Evolutionary conservation across 2,329 filamentous ascomycete genomes (phyloP).

Genomic region (Colletotrichum limetticola): DNA sequence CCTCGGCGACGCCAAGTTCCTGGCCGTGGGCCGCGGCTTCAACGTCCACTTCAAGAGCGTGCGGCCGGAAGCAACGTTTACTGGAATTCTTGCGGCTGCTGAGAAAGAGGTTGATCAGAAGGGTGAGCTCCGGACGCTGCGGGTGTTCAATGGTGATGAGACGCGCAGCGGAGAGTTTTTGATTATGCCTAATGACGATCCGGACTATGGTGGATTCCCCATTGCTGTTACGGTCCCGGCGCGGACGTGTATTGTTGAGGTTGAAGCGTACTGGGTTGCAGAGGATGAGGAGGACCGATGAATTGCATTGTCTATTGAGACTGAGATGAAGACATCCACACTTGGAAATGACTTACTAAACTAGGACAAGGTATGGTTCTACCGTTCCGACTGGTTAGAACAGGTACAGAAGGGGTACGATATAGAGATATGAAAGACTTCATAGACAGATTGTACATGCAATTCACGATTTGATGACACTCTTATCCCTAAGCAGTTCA

Average conservation of each 20-base stretch:
- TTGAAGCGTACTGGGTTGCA: constrained; percentile 48
- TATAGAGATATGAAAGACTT: not conserved
- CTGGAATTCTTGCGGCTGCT: constrained; percentile 47
- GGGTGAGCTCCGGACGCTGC: constrained; percentile 45
- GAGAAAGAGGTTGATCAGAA: constrained; percentile 50
- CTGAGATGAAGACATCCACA: not conserved
- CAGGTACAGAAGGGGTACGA: not conserved
- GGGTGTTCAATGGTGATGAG: constrained; percentile 53
- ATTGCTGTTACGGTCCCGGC: constrained; percentile 65
- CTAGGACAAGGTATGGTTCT: not conserved
- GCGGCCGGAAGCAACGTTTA: constrained; percentile 46
- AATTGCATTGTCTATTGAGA: not conserved
- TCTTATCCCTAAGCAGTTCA: not conserved
- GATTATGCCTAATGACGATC: constrained; percentile 67
- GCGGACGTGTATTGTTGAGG: constrained; percentile 57
- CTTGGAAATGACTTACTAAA: not conserved
- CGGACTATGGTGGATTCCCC: constrained; percentile 66
- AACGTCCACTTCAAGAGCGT: constrained; percentile 47
- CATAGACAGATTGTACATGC: not conserved
- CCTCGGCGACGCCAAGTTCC: constrained; percentile 46
- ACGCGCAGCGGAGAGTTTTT: constrained; percentile 54
- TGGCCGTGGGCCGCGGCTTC: constrained; percentile 51
- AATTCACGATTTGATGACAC: not conserved
- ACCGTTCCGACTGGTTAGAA: not conserved
- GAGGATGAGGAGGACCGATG: constrained; percentile 41